Evolutionary conservation across 768 basidiomycete species (phyloP).

Genomic region (Chalciporus chontae): DNA sequence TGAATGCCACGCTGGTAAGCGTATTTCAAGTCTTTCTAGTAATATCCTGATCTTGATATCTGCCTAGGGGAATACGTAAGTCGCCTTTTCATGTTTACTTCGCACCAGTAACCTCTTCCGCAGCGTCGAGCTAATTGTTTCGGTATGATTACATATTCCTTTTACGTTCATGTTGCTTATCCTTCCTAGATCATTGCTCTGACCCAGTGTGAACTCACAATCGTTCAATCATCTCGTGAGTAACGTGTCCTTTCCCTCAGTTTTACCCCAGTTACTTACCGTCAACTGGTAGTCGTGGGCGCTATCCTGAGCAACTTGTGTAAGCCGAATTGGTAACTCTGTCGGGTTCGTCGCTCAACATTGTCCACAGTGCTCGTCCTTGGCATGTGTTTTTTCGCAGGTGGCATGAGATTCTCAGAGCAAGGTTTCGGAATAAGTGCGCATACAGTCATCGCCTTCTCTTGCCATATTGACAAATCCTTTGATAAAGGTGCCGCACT

Average conservation of each 20-base stretch:
- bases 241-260: neutral
- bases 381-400: conserved; percentile 85
- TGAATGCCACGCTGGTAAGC: conserved; percentile 83
- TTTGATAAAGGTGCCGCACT: conserved; percentile 57
- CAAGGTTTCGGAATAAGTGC: conserved; percentile 73
- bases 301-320: conserved; percentile 77
- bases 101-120: neutral
- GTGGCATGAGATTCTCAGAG: conserved; percentile 71
- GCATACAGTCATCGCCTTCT: conserved; percentile 17
- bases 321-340: conserved; percentile 23
- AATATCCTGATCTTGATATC: too few species aligned
- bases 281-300: conserved; percentile 59
- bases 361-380: conserved; percentile 64
- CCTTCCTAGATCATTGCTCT: conserved; percentile 66
- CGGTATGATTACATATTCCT: conserved; percentile 37
- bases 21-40: too few species aligned
- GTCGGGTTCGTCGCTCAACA: neutral
- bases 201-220: conserved; percentile 72
- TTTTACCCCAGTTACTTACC: too few species aligned
- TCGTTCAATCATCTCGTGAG: conserved; percentile 80
- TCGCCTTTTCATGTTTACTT: neutral
- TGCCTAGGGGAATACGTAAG: conserved; percentile 31
- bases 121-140: conserved; percentile 63
- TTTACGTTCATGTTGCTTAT: too few species aligned
- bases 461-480: too few species aligned